These are phyloP conservation scores for Picea abies DNA, from an alignment of 83 land plant genomes.

Conservation along the genomic window DNA sequence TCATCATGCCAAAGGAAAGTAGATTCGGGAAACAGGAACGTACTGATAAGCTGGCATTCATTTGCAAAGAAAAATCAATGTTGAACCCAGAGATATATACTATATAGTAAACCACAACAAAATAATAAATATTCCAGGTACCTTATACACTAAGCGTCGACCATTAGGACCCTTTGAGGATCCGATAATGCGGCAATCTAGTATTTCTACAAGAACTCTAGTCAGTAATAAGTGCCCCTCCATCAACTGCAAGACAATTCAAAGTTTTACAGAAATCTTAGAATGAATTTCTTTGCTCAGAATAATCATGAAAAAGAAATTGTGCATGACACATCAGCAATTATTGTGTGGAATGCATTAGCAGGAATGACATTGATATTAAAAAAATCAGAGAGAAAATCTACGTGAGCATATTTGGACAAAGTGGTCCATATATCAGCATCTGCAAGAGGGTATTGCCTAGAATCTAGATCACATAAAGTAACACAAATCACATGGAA, in stretches of 20 bases:
- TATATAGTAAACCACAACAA: not conserved
- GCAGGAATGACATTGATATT: not conserved
- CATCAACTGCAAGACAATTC: slow-evolving; percentile 24
- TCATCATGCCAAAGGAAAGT: slow-evolving; percentile 32
- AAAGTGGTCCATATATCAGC: no score
- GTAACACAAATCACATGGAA: no score
- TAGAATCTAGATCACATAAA: no score
- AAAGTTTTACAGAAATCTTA: not conserved
- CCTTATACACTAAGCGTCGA: slow-evolving; percentile 28
- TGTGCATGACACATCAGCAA: not conserved
- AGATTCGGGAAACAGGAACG: slow-evolving; percentile 38
- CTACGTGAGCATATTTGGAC: no score
- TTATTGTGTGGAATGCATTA: not conserved
- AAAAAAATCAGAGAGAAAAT: not conserved
- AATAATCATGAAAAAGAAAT: not conserved
- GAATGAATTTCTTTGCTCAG: not conserved
- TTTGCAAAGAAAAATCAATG: slow-evolving; percentile 2
- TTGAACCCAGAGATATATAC: not conserved
- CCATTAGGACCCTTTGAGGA: slow-evolving; percentile 18
- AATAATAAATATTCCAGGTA: not conserved
- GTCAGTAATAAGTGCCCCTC: slow-evolving; percentile 32
- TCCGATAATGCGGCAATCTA: slow-evolving; percentile 30
- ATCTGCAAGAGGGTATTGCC: no score
- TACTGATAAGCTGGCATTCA: slow-evolving; percentile 28
- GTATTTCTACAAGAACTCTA: slow-evolving; percentile 28